phyloP scores from a whole-genome alignment of 495 filamentous ascomycete genomes.

The Jackrogersella minutella region DNA sequence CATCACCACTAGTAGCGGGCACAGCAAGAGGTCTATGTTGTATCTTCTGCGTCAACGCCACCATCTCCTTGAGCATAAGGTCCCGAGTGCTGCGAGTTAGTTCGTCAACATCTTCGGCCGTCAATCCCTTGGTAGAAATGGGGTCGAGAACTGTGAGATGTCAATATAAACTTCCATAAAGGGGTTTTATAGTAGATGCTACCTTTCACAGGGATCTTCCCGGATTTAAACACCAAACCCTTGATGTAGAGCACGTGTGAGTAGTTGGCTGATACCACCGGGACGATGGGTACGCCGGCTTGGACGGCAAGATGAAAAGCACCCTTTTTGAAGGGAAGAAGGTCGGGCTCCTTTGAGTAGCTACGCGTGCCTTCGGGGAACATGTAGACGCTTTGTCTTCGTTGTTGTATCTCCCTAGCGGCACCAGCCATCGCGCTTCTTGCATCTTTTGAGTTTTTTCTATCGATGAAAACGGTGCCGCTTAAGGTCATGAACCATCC shows the following conservation, averaged over 20 bases:
- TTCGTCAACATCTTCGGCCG: slow-evolving; percentile 79
- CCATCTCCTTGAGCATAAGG: slow-evolving; percentile 79
- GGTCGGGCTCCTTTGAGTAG: slow-evolving; percentile 78
- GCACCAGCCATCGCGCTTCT: slow-evolving; percentile 85
- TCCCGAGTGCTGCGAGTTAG: slow-evolving; percentile 75
- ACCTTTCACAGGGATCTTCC: slow-evolving; percentile 84
- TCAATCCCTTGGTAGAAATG: slow-evolving; percentile 81
- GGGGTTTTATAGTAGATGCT: slow-evolving; percentile 23
- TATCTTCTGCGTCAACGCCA: slow-evolving; percentile 64
- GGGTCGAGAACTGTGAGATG: slow-evolving; percentile 74
- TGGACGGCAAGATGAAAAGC: slow-evolving; percentile 96
- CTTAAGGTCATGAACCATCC: slow-evolving; percentile 96
- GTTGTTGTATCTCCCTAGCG: slow-evolving; percentile 74
- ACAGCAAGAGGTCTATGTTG: slow-evolving; percentile 45
- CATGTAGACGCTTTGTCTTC: slow-evolving; percentile 89
- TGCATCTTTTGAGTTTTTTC: slow-evolving; percentile 80
- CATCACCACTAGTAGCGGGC: slow-evolving; percentile 37
- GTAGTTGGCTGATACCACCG: slow-evolving; percentile 88
- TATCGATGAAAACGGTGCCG: slow-evolving; percentile 94
- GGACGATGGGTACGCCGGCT: slow-evolving; percentile 91
- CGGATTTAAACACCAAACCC: slow-evolving; percentile 72
- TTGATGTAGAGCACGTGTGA: slow-evolving; percentile 79
- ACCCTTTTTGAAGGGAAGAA: slow-evolving; percentile 97
- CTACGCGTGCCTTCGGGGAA: slow-evolving; percentile 94
- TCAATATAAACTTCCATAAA: slow-evolving; percentile 10